phyloP scores from a whole-genome alignment of 164 flowering plant genomes.

The Sextonia rubra region DNA sequence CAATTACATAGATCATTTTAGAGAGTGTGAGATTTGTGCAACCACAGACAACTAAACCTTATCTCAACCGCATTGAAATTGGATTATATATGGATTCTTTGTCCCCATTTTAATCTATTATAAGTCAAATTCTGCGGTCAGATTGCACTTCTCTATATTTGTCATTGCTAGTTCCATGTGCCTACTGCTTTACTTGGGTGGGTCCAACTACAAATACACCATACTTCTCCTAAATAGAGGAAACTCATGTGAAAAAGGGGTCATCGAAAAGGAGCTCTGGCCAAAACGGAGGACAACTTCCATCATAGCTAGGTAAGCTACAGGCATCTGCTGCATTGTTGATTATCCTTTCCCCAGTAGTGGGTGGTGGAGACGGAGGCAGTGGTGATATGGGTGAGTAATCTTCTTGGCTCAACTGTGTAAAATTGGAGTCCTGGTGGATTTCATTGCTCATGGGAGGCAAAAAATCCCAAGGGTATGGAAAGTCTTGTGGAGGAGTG shows the following conservation, averaged over 20 bases:
- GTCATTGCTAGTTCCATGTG: too few relatives aligned
- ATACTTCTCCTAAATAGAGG: conserved; percentile 2
- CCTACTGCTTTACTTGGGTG: too few relatives aligned
- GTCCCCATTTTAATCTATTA: too few relatives aligned
- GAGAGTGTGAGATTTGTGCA: background rate
- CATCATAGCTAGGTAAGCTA: conserved; percentile 32
- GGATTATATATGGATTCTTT: background rate
- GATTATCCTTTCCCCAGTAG: background rate
- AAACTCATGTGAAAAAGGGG: conserved; percentile 31
- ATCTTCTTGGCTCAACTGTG: background rate
- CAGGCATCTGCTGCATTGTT: conserved; percentile 30
- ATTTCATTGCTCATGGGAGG: conserved; percentile 3
- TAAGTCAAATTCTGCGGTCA: too few relatives aligned
- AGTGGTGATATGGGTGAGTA: background rate
- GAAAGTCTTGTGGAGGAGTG: background rate
- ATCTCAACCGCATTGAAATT: background rate
- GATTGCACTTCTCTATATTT: too few relatives aligned
- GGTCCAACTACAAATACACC: too few relatives aligned
- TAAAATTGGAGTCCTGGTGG: background rate
- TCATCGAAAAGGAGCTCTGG: conserved; percentile 41
- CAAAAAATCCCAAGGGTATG: background rate
- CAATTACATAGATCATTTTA: too few relatives aligned
- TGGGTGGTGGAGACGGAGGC: background rate
- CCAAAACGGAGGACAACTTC: conserved; percentile 31
- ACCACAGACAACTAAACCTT: background rate